These are phyloP conservation scores for button mushroom (Agaricus bisporus) DNA, from an alignment of 768 basidiomycete genomes.

Conservation along the genomic window DNA sequence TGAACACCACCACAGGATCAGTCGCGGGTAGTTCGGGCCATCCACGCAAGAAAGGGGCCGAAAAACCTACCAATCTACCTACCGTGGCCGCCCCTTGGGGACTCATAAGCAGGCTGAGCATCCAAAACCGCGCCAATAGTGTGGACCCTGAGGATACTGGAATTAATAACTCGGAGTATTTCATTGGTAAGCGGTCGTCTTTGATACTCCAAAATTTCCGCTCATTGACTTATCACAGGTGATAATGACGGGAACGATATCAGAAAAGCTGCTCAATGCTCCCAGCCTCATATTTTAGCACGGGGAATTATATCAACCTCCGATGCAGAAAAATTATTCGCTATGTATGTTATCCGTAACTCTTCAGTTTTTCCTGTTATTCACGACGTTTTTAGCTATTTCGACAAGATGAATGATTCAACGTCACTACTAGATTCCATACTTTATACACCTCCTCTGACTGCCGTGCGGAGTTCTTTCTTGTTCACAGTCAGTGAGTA, in stretches of 20 bases:
- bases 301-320: conserved; percentile 54
- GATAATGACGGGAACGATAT: conserved; percentile 14
- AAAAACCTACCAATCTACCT: conserved; percentile 53
- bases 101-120: conserved; percentile 61
- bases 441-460: conserved; percentile 78
- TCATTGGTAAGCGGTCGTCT: conserved; percentile 48
- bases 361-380: neutral
- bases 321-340: conserved; percentile 70
- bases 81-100: conserved; percentile 64
- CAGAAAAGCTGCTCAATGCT: conserved; percentile 36
- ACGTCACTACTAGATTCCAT: conserved; percentile 75
- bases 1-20: conserved; percentile 27
- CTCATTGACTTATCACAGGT: neutral
- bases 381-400: conserved; percentile 43
- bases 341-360: conserved; percentile 41
- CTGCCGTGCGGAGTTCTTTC: conserved; percentile 82
- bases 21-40: conserved; percentile 16
- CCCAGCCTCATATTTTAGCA: conserved; percentile 58
- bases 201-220: neutral
- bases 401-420: conserved; percentile 73
- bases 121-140: conserved; percentile 35
- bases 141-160: conserved; percentile 43
- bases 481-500: conserved; percentile 84
- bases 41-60: conserved; percentile 34
- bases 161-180: conserved; percentile 64